phyloP scores from a whole-genome alignment of 2,329 filamentous ascomycete species.

The Westerdykella ornata region DNA sequence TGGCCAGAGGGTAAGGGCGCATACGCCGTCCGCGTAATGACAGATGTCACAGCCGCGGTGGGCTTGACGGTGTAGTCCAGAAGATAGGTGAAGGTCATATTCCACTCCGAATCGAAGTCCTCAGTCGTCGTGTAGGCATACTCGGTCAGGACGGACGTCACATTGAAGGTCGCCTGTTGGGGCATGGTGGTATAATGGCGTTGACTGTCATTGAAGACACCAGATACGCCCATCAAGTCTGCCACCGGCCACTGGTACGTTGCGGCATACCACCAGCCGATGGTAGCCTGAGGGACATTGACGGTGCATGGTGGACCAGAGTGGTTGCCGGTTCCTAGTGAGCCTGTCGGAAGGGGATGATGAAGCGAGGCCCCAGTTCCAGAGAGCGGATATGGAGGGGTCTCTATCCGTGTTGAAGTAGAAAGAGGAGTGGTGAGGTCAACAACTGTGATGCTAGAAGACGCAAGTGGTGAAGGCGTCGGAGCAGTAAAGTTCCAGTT shows the following conservation, averaged over 20 bases:
- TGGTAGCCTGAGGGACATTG: conserved; percentile 27
- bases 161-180: conserved; percentile 23
- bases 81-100: conserved; percentile 17
- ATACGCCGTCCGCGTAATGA: conserved; percentile 20
- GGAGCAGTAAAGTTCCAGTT: conserved; percentile 24
- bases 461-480: conserved; percentile 4
- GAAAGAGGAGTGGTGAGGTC: conserved; percentile 1
- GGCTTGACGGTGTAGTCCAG: conserved; percentile 24
- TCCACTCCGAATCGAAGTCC: conserved; percentile 18
- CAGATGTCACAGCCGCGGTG: conserved; percentile 25
- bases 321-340: conserved; percentile 4
- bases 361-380: background rate
- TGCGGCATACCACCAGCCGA: conserved; percentile 31
- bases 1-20: conserved; percentile 17
- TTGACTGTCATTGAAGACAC: conserved; percentile 15
- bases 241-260: conserved; percentile 13
- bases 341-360: conserved; percentile 8
- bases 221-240: background rate
- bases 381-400: conserved; percentile 4
- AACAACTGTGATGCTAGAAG: background rate
- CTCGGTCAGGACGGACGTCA: conserved; percentile 19
- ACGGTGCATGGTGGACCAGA: conserved; percentile 26
- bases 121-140: conserved; percentile 16
- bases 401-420: conserved; percentile 4
- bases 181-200: conserved; percentile 15